phyloP scores from a whole-genome alignment of 192 early-diverging fungal genomes.

The Gaertneriomyces sp. region DNA sequence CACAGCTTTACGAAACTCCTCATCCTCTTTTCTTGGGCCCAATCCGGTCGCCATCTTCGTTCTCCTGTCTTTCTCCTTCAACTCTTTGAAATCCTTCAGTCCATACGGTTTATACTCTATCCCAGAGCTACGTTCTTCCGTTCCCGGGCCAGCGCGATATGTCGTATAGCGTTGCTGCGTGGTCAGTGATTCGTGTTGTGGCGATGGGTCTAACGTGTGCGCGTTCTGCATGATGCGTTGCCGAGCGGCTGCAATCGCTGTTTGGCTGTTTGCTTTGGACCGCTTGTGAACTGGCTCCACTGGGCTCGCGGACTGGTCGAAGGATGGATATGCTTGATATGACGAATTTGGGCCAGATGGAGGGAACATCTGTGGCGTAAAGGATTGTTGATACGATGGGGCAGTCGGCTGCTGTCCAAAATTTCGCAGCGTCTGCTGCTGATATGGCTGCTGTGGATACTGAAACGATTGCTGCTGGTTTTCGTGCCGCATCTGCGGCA shows the following conservation, averaged over 20 bases:
- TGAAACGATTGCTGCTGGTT: too few species aligned
- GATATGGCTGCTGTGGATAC: too few species aligned
- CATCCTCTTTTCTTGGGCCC: constrained; percentile 6
- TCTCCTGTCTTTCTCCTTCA: not conserved
- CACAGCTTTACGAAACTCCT: constrained; percentile 5
- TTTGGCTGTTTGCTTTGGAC: not conserved
- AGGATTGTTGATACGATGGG: too few species aligned
- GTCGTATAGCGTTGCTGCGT: constrained; percentile 5
- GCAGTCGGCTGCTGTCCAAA: too few species aligned
- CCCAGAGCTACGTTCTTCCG: not conserved
- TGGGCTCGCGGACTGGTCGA: too few species aligned
- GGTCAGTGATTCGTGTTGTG: not conserved
- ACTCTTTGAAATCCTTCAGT: not conserved
- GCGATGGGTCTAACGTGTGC: constrained; percentile 2
- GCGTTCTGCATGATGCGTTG: not conserved
- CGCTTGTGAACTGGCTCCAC: too few species aligned
- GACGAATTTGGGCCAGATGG: too few species aligned
- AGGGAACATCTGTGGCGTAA: too few species aligned
- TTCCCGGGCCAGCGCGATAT: constrained; percentile 6
- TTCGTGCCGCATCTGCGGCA: too few species aligned
- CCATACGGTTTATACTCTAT: constrained; percentile 5
- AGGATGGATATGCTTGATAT: too few species aligned
- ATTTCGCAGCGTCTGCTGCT: too few species aligned
- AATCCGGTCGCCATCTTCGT: constrained; percentile 5
- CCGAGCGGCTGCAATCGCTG: not conserved